phyloP scores from a whole-genome alignment of 2,329 filamentous ascomycete species.

The Sclerotinia minor region DNA sequence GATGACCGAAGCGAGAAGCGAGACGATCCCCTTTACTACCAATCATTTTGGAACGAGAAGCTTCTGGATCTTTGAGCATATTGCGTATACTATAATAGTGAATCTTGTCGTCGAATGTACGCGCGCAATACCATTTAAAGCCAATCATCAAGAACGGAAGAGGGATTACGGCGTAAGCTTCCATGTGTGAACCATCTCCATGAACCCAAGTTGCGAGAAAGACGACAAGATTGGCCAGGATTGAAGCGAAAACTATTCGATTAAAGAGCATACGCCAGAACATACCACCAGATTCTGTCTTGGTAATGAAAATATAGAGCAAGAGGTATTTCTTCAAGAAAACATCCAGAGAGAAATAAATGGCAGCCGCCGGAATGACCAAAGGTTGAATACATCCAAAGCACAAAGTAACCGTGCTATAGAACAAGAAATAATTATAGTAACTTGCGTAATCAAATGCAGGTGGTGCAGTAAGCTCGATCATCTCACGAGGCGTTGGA shows the following conservation, averaged over 20 bases:
- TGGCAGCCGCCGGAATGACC: constrained; percentile 77
- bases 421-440: constrained; percentile 98
- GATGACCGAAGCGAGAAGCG: constrained; percentile 81
- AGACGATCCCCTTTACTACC: constrained; percentile 65
- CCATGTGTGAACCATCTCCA: constrained; percentile 58
- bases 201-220: constrained; percentile 73
- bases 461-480: constrained; percentile 88
- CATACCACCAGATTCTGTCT: constrained; percentile 90
- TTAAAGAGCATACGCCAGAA: constrained; percentile 94
- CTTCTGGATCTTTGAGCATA: constrained; percentile 50
- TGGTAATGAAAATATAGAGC: constrained; percentile 93
- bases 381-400: constrained; percentile 86
- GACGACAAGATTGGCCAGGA: constrained; percentile 77
- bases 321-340: constrained; percentile 94
- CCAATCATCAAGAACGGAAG: constrained; percentile 74
- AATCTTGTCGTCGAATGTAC: constrained; percentile 74
- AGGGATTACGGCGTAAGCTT: constrained; percentile 70
- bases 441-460: constrained; percentile 94
- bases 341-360: constrained; percentile 87
- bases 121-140: constrained; percentile 85
- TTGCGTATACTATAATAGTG: constrained; percentile 75
- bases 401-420: constrained; percentile 82
- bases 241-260: constrained; percentile 78
- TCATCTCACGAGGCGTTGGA: constrained; percentile 86
- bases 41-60: constrained; percentile 49